Evolutionary conservation across 345 rosid genomes (phyloP).

Genomic region (Ailanthus altissimus): DNA sequence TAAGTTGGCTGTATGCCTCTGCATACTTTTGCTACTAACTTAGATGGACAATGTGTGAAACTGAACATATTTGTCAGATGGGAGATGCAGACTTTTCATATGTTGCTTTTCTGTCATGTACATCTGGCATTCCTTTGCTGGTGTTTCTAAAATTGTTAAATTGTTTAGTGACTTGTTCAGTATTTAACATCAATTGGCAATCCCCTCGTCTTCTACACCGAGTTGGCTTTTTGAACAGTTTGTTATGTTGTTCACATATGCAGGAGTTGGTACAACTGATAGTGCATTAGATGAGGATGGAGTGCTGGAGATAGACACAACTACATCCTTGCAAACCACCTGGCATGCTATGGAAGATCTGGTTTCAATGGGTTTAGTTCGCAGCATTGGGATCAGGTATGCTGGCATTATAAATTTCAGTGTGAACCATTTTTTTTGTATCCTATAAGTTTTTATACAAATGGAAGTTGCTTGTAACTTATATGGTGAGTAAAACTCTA

Average conservation of each 20-base stretch:
- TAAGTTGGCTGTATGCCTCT: background rate
- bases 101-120: background rate
- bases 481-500: background rate
- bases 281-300: conserved; percentile 81
- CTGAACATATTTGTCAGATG: background rate
- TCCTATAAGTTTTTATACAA: background rate
- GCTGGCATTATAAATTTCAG: background rate
- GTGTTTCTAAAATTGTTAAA: background rate
- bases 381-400: conserved; percentile 88
- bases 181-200: background rate
- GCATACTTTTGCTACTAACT: background rate
- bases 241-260: conserved; percentile 12
- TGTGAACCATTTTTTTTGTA: background rate
- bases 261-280: conserved; percentile 73
- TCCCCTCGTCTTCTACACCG: background rate
- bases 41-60: background rate
- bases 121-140: background rate
- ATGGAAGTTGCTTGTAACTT: background rate
- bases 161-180: background rate
- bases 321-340: conserved; percentile 74
- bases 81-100: background rate
- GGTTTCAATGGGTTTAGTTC: conserved; percentile 78
- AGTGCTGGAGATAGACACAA: conserved; percentile 77
- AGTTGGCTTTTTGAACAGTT: background rate
- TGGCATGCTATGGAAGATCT: conserved; percentile 95